phyloP scores from a whole-genome alignment of 768 basidiomycete genomes.

The Panaeolus cyanescens region DNA sequence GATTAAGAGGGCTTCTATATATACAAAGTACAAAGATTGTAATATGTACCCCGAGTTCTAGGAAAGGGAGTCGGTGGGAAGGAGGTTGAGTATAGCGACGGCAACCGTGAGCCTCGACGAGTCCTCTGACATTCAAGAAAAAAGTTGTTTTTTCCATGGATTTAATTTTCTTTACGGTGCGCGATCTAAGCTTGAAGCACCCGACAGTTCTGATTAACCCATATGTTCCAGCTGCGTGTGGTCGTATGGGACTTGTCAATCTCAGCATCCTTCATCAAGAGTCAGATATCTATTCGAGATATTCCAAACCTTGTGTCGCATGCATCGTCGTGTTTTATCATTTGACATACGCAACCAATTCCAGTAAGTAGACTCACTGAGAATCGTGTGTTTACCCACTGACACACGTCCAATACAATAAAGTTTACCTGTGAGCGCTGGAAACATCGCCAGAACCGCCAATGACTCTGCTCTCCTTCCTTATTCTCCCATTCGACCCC shows the following conservation, averaged over 20 bases:
- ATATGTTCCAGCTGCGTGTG: background rate
- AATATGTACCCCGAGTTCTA: too few relatives aligned
- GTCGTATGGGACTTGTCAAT: background rate
- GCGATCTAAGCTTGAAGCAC: too few relatives aligned
- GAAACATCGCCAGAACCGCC: background rate
- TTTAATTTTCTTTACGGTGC: too few relatives aligned
- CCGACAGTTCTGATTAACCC: background rate
- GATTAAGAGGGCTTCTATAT: too few relatives aligned
- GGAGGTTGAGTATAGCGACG: too few relatives aligned
- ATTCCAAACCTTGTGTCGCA: background rate
- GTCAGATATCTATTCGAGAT: background rate
- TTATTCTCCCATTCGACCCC: background rate
- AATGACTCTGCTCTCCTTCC: background rate
- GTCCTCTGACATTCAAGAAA: too few relatives aligned
- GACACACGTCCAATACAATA: background rate
- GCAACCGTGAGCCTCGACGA: too few relatives aligned
- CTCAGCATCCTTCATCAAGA: background rate
- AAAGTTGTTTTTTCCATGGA: too few relatives aligned
- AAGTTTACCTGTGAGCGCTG: background rate
- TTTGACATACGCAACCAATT: background rate
- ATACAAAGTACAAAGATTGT: too few relatives aligned
- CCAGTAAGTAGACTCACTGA: background rate
- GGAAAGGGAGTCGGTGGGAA: too few relatives aligned
- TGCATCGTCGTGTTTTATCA: background rate
- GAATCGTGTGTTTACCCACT: background rate